Base-by-base conservation (phyloP, 2,329 filamentous ascomycete species). In the Diplodia scrobiculata region DNA sequence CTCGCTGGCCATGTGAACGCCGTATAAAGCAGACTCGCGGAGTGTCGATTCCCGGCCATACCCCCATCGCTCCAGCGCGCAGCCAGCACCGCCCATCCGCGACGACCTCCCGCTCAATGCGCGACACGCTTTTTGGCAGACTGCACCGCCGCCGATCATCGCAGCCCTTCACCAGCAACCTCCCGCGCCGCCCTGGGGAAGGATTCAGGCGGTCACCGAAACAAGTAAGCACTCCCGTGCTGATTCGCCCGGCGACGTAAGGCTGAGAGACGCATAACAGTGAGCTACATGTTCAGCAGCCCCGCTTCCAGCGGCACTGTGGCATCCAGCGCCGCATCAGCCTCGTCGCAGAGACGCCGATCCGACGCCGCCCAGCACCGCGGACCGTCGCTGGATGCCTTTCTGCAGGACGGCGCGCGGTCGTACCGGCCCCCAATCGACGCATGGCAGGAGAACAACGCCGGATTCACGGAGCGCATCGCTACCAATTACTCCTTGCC, bases 171-270 rank as follows among this genome's bases (percentile, higher is more conserved):
- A 45, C 53, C 21, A 45, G 58, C 48, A 48, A 62, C 41, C 58
- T 17, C 45, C 58, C 58, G 58, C 58, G 58, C 58, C 45, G 53
- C 36, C 19, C 25, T 63, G 38, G 27, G 41, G 63, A 65, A 65
- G 63, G 63, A 65, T 65, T 55, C 63, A 53, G 63, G 50, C 51
- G 62, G 50, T 65, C 62, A 27, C 62, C 62, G 19, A 53, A 65
- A 65, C 62, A 51, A 65, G 63, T 65, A 65, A 65, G 63, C 63
- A 55, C 63, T 11, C 63, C 51, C 63, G 51, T 50, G 25, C 51
- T 36, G 63, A 47, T 65, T 53, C 63, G 63, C 63, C 36, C 34
- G 19, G n/a, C 6, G 32, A 5, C 29, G 32, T 65, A 55, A 65
- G 63, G 63, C 63, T 65, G 63, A 65, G 52, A 55, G 21, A 38